These are phyloP conservation scores for Byssoonygena ceratinophila DNA, from an alignment of 2,329 filamentous ascomycete genomes.

Conservation along the genomic window DNA sequence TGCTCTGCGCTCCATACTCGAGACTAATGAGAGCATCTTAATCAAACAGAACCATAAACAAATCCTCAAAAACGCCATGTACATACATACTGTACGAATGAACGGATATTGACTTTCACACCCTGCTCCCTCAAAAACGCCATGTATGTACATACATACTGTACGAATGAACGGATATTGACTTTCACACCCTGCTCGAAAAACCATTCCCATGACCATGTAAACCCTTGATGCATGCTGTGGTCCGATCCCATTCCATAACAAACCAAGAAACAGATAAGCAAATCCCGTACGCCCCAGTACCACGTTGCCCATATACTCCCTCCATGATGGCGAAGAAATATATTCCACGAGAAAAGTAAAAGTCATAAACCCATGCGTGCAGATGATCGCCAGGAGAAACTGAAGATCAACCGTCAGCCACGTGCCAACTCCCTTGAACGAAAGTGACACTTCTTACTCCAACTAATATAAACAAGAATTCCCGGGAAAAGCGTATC, in stretches of 20 bases:
- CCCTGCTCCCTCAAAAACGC: no score
- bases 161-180: background rate
- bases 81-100: background rate
- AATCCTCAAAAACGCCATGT: no score
- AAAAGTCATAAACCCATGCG: slow-evolving; percentile 1
- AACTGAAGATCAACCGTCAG: background rate
- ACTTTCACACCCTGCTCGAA: background rate
- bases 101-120: background rate
- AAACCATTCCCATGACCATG: slow-evolving; percentile 1
- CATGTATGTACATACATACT: background rate
- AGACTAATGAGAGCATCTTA: no score
- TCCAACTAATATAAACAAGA: no score
- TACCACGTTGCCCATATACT: background rate
- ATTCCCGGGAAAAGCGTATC: background rate
- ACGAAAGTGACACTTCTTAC: no score
- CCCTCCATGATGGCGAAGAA: background rate
- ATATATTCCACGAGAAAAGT: background rate
- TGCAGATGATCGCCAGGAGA: slow-evolving; percentile 3
- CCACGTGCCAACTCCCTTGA: background rate
- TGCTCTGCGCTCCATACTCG: no score
- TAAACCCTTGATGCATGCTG: background rate
- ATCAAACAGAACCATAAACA: background rate
- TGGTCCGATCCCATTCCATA: background rate
- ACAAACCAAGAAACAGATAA: background rate
- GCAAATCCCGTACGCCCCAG: background rate